phyloP scores from a whole-genome alignment of 108 stramenopile genomes.

The Conticribra weissflogii region DNA sequence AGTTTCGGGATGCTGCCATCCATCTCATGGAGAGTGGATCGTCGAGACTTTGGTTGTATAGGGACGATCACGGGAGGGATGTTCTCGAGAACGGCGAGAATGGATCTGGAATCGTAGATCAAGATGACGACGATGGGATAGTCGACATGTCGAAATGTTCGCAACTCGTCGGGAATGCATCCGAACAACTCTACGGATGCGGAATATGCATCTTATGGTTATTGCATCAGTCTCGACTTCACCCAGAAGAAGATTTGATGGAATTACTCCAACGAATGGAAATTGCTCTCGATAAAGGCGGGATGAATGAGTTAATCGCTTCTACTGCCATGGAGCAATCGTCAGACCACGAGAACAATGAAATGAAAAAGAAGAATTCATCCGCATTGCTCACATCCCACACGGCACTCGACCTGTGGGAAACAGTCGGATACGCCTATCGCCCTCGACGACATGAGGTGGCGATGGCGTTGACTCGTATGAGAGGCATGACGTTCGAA shows the following conservation, averaged over 20 bases:
- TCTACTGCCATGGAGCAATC: constrained; percentile 15
- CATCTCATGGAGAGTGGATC: constrained; percentile 70
- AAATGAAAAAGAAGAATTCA: not conserved
- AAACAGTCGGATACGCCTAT: constrained; percentile 62
- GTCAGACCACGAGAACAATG: constrained; percentile 7
- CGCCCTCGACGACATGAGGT: constrained; percentile 82
- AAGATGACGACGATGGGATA: constrained; percentile 77
- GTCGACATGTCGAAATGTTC: constrained; percentile 84
- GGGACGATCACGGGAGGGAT: constrained; percentile 23
- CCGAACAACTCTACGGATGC: constrained; percentile 76
- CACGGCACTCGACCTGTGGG: constrained; percentile 50
- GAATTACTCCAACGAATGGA: constrained; percentile 68
- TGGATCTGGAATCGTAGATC: constrained; percentile 8
- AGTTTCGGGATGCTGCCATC: constrained; percentile 35
- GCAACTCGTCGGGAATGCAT: constrained; percentile 74
- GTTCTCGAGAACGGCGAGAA: constrained; percentile 5
- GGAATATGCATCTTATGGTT: constrained; percentile 82
- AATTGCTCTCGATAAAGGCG: constrained; percentile 50
- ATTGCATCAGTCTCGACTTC: constrained; percentile 46
- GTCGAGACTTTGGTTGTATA: constrained; percentile 57
- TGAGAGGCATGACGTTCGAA: constrained; percentile 76
- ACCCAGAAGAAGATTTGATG: constrained; percentile 56
- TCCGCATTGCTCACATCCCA: constrained; percentile 23
- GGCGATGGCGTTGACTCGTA: constrained; percentile 78
- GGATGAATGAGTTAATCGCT: constrained; percentile 40